Percentiles rank a stretch among this genome's conserved stretches.
Conservation (phyloP, 2,329 filamentous ascomycete species). For the Onygenales sp. region DNA sequence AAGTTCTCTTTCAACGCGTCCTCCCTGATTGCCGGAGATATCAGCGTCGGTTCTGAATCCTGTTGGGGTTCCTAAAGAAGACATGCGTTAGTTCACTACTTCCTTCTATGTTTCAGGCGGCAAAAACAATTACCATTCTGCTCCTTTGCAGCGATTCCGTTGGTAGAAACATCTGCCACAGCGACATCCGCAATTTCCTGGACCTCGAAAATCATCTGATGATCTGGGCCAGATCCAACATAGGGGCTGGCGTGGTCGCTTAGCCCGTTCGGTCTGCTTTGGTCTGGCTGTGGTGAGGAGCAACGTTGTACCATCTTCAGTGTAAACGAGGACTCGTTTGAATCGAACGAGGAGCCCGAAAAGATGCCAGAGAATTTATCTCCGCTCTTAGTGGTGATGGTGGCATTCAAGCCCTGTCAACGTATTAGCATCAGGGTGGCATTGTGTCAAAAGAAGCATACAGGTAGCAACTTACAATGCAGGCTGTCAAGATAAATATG, state of each 20-base stretch:
- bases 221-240: constrained; percentile 34
- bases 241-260: constrained; percentile 30
- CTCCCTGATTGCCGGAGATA: constrained; percentile 65
- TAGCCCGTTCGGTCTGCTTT: constrained; percentile 31
- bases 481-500: constrained; percentile 49
- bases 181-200: constrained; percentile 51
- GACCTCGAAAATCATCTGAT: constrained; percentile 51
- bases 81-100: neutral
- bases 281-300: constrained; percentile 23
- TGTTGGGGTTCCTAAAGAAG: constrained; percentile 49
- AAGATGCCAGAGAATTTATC: constrained; percentile 54
- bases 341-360: constrained; percentile 45
- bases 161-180: constrained; percentile 44
- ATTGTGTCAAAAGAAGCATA: neutral
- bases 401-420: constrained; percentile 45
- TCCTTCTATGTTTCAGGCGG: neutral
- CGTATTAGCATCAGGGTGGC: constrained; percentile 3
- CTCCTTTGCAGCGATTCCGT: constrained; percentile 41
- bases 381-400: constrained; percentile 50
- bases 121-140: constrained; percentile 46
- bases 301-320: constrained; percentile 56
- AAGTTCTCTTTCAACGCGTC: constrained; percentile 59
- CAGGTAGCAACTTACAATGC: constrained; percentile 41
- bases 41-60: constrained; percentile 80
- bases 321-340: constrained; percentile 44